A percentile compares a stretch with the other conserved stretches of the same genome.
Evolutionary conservation across 495 filamentous ascomycete species (phyloP).

Genomic region (Xylaria curta): DNA sequence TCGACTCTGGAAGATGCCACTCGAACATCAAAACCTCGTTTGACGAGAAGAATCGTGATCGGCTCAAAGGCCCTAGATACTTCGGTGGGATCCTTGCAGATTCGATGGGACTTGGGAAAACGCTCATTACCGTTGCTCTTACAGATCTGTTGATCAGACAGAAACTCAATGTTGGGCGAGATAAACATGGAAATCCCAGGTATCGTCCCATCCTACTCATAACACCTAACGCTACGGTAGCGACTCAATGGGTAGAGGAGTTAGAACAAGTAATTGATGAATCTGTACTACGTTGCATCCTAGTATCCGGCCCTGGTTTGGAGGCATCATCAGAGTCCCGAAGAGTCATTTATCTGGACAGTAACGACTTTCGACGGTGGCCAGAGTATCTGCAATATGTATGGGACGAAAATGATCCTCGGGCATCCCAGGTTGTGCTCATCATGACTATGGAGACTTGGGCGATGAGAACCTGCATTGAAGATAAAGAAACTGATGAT

Average conservation of each 20-base stretch:
- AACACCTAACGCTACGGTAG: slow-evolving; percentile 34
- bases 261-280: slow-evolving; percentile 27
- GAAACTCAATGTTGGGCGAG: slow-evolving; percentile 21
- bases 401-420: slow-evolving; percentile 29
- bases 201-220: slow-evolving; percentile 35
- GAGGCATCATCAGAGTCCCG: neutral
- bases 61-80: slow-evolving; percentile 33
- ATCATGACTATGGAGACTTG: slow-evolving; percentile 37
- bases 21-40: slow-evolving; percentile 13
- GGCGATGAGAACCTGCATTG: slow-evolving; percentile 32
- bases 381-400: slow-evolving; percentile 25
- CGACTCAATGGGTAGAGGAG: slow-evolving; percentile 36
- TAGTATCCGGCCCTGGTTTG: slow-evolving; percentile 31
- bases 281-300: slow-evolving; percentile 11
- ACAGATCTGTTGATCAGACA: slow-evolving; percentile 33
- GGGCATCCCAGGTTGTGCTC: slow-evolving; percentile 24
- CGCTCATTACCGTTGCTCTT: slow-evolving; percentile 53
- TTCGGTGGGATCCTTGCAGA: slow-evolving; percentile 84
- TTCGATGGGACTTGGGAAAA: slow-evolving; percentile 96
- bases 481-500: neutral
- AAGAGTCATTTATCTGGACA: slow-evolving; percentile 11
- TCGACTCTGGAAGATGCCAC: neutral
- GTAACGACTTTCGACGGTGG: slow-evolving; percentile 28
- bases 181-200: slow-evolving; percentile 6
- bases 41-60: slow-evolving; percentile 24